phyloP scores from a whole-genome alignment of 2,329 filamentous ascomycete genomes.

The Helotiales sp. region DNA sequence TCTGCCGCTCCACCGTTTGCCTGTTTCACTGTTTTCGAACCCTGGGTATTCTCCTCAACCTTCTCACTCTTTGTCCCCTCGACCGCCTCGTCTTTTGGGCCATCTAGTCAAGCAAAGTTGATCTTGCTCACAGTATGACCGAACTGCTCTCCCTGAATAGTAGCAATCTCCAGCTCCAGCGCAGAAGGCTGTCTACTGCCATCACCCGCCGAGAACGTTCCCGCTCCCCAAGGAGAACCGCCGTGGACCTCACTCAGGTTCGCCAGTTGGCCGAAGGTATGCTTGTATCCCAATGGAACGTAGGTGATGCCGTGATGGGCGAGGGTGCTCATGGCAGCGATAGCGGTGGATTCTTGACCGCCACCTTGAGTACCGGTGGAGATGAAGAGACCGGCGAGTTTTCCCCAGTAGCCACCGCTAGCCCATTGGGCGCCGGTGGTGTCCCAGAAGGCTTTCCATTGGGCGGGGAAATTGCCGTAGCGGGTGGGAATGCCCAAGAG shows the following conservation, averaged over 20 bases:
- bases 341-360: conserved; percentile 87
- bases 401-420: conserved; percentile 75
- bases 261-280: conserved; percentile 67
- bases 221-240: conserved; percentile 89
- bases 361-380: conserved; percentile 82
- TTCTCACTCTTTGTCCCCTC: conserved; percentile 15
- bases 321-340: conserved; percentile 81
- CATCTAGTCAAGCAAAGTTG: conserved; percentile 77
- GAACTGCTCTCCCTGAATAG: conserved; percentile 82
- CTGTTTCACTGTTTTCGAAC: conserved; percentile 17
- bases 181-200: conserved; percentile 79
- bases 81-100: conserved; percentile 37
- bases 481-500: conserved; percentile 93
- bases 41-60: conserved; percentile 23
- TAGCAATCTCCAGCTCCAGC: conserved; percentile 78
- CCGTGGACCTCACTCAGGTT: conserved; percentile 81
- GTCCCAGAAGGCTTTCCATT: conserved; percentile 92
- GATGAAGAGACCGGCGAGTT: conserved; percentile 89
- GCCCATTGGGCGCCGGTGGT: conserved; percentile 83
- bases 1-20: conserved; percentile 32
- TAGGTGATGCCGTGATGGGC: conserved; percentile 75
- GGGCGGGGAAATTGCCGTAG: conserved; percentile 95
- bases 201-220: conserved; percentile 78
- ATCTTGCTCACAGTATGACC: conserved; percentile 74
- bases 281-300: conserved; percentile 94